Evolutionary conservation across 2,329 filamentous ascomycete genomes (phyloP).

Genomic region (Penicillium nordicum): DNA sequence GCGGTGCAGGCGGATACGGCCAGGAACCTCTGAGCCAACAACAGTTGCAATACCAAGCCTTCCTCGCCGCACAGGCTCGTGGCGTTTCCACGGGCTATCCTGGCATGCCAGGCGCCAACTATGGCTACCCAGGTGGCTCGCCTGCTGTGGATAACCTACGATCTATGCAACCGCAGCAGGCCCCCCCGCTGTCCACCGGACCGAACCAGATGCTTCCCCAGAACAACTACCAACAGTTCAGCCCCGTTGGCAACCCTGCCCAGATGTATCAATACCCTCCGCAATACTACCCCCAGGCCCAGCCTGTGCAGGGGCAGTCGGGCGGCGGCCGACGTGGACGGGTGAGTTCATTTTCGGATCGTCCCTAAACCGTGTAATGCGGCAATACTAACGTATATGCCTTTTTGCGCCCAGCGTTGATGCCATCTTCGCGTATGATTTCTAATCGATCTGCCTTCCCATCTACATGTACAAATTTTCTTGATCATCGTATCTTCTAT

Average conservation of each 20-base stretch:
- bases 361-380: slow-evolving; percentile 4
- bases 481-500: slow-evolving; percentile 19
- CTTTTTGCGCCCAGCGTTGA: slow-evolving; percentile 31
- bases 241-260: slow-evolving; percentile 42
- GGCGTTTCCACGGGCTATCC: slow-evolving; percentile 45
- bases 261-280: slow-evolving; percentile 54
- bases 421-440: slow-evolving; percentile 14
- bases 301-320: slow-evolving; percentile 44
- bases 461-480: slow-evolving; percentile 37
- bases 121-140: slow-evolving; percentile 44
- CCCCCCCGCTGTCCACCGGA: slow-evolving; percentile 35
- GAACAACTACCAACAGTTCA: slow-evolving; percentile 46
- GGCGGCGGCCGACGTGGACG: slow-evolving; percentile 53
- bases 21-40: slow-evolving; percentile 47
- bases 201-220: slow-evolving; percentile 47
- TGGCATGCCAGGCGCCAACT: slow-evolving; percentile 43
- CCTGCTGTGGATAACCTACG: slow-evolving; percentile 42
- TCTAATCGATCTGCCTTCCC: slow-evolving; percentile 30
- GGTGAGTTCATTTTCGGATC: slow-evolving; percentile 40
- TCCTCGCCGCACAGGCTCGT: slow-evolving; percentile 48
- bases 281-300: slow-evolving; percentile 48
- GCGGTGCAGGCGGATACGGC: slow-evolving; percentile 31
- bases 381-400: not conserved
- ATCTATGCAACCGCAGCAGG: slow-evolving; percentile 37
- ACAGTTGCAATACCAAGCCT: slow-evolving; percentile 57